phyloP scores from a whole-genome alignment of 192 early-diverging fungal species.

The Gigaspora rosea region DNA sequence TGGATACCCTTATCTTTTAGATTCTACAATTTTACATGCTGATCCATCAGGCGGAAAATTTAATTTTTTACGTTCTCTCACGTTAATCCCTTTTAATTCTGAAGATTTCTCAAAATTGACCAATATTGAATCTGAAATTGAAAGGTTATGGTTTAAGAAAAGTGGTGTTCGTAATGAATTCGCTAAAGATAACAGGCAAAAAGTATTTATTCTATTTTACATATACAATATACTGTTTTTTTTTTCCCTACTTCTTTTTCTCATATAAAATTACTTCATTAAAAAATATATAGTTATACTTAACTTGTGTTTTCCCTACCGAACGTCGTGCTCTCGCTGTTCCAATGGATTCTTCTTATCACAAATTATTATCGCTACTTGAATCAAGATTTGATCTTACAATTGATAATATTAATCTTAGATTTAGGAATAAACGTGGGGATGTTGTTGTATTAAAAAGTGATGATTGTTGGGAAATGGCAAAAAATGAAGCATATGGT shows the following conservation, averaged over 20 bases:
- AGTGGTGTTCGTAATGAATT: not conserved
- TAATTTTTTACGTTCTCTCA: not conserved
- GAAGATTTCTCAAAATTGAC: not conserved
- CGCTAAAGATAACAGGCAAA: not conserved
- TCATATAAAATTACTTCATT: not conserved
- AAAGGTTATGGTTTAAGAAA: not conserved
- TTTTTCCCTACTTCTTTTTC: not conserved
- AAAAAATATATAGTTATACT: not conserved
- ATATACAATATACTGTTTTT: not conserved
- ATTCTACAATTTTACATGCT: not conserved
- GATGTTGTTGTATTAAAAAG: not conserved
- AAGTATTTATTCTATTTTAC: not conserved
- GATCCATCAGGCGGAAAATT: conserved; percentile 5
- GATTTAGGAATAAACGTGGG: not conserved
- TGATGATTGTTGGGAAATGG: not conserved
- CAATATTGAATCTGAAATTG: not conserved
- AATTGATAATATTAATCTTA: not conserved
- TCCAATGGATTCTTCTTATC: not conserved
- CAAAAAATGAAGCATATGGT: not conserved
- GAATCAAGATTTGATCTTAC: not conserved
- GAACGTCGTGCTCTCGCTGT: not conserved
- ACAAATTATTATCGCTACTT: not conserved
- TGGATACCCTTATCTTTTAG: conserved; percentile 4
- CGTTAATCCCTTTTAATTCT: not conserved
- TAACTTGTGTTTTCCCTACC: not conserved